Conservation (phyloP, 805 yeast genomes). For the Nakazawaea ernobii region DNA sequence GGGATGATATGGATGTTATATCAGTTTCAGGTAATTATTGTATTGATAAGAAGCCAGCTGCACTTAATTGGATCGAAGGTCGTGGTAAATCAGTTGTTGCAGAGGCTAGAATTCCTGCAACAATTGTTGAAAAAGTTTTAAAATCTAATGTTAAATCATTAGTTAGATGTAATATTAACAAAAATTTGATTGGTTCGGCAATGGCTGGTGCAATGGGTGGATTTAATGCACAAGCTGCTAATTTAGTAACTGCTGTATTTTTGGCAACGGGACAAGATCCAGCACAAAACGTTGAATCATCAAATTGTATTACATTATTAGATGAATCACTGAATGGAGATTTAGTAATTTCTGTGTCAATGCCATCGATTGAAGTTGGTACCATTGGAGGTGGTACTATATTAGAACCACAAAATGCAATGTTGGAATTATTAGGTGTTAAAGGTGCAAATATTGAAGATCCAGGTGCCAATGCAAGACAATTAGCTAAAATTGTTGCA, state of each 20-base stretch:
- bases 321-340: conserved; percentile 69
- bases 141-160: conserved; percentile 91
- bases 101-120: conserved; percentile 84
- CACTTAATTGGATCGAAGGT: conserved; percentile 98
- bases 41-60: conserved; percentile 96
- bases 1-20: conserved; percentile 88
- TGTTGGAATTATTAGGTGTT: conserved; percentile 91
- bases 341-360: conserved; percentile 88
- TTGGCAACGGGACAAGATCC: conserved; percentile 99
- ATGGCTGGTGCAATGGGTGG: conserved; percentile 99
- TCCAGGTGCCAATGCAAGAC: conserved; percentile 94
- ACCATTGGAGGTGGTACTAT: conserved; percentile 99
- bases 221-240: conserved; percentile 97
- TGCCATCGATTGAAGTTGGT: conserved; percentile 99
- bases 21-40: conserved; percentile 97
- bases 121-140: conserved; percentile 72
- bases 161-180: conserved; percentile 82
- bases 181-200: conserved; percentile 93
- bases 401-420: conserved; percentile 93
- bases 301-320: conserved; percentile 96
- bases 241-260: conserved; percentile 88
- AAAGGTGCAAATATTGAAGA: conserved; percentile 91
- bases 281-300: conserved; percentile 97
- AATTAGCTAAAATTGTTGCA: conserved; percentile 88
- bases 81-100: conserved; percentile 98